Conservation (phyloP, 169 alveolate genomes). For the Plasmodium yoelii region DNA sequence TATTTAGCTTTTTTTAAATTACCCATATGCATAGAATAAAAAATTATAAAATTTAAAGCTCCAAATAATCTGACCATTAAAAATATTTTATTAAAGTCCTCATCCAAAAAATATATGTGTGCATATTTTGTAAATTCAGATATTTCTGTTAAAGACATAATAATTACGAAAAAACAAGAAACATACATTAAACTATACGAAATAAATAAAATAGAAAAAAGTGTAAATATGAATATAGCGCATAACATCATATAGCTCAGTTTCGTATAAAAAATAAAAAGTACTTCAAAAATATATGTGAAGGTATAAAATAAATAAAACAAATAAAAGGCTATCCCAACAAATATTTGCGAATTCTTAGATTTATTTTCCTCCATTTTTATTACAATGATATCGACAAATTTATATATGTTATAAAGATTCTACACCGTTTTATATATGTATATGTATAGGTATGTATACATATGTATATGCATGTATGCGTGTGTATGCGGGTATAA, state of each 20-base stretch:
- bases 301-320: conserved; percentile 29
- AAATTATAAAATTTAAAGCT: conserved; percentile 18
- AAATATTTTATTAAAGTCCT: conserved; percentile 34
- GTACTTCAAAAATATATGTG: conserved; percentile 14
- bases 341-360: too few species aligned
- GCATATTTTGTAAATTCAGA: conserved; percentile 13
- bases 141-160: conserved; percentile 18
- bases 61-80: conserved; percentile 35
- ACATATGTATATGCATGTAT: too few species aligned
- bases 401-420: too few species aligned
- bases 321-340: conserved; percentile 5
- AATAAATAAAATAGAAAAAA: conserved; percentile 10
- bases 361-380: conserved; percentile 2
- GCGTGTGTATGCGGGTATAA: too few species aligned
- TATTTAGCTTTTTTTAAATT: conserved; percentile 17
- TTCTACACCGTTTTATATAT: too few species aligned
- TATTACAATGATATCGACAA: not conserved
- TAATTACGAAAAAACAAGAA: conserved; percentile 13
- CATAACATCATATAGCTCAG: conserved; percentile 14
- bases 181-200: conserved; percentile 11
- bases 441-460: too few species aligned
- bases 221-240: not conserved
- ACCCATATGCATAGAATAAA: conserved; percentile 11
- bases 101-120: not conserved
- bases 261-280: not conserved